phyloP scores from a whole-genome alignment of 345 rosid genomes.

The Eucalyptus cloeziana region DNA sequence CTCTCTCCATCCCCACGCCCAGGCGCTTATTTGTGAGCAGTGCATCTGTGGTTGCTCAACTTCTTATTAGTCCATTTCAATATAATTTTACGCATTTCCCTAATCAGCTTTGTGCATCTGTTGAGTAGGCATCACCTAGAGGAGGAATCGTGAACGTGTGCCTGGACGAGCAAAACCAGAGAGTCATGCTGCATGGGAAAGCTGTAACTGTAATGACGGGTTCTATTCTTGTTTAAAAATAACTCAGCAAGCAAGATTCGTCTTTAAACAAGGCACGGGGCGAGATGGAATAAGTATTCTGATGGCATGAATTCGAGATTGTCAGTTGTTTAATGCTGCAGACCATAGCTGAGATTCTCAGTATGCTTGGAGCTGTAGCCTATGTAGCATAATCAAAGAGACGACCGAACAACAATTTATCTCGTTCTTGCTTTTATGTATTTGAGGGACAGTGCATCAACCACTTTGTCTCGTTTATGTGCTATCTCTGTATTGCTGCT shows the following conservation, averaged over 20 bases:
- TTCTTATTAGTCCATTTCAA: not conserved
- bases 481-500: not conserved
- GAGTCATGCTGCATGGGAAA: slow-evolving; percentile 37
- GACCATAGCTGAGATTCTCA: not conserved
- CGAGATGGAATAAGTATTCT: not conserved
- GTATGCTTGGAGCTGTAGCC: not conserved
- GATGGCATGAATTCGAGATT: not conserved
- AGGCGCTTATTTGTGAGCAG: not conserved
- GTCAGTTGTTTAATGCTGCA: not conserved
- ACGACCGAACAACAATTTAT: not conserved
- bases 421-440: not conserved
- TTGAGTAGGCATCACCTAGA: slow-evolving; percentile 49
- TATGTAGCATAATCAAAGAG: not conserved
- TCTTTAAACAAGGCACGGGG: not conserved
- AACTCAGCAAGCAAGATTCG: not conserved
- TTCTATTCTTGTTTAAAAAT: slow-evolving; percentile 33
- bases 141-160: slow-evolving; percentile 48
- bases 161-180: slow-evolving; percentile 25
- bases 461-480: not conserved
- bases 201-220: slow-evolving; percentile 64
- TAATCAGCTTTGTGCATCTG: not conserved
- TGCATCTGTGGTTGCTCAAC: not conserved
- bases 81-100: not conserved
- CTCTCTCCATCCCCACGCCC: not conserved
- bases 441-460: not conserved